Base-by-base conservation (phyloP, 164 flowering plant species). In the Taxillus chinensis region DNA sequence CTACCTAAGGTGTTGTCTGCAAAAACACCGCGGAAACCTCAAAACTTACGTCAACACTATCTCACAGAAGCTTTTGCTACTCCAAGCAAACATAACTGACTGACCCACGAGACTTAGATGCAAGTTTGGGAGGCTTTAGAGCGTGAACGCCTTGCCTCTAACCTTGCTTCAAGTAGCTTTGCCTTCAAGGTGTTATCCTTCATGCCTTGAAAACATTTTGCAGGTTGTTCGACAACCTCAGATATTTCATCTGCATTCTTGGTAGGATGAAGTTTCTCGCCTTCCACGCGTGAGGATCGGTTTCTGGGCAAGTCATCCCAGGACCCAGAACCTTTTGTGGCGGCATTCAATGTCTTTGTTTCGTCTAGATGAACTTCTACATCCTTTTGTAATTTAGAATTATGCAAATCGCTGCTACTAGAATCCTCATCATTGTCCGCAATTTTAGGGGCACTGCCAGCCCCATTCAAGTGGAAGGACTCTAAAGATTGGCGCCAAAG, bases 151-250 rank as follows among this genome's bases (percentile, higher is more conserved):
- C 72, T 82, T 27, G 78, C 78, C 62, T 85, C 90, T 62, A 82
- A 42, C 68, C 92, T 81, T 27, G 97, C 97, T 74, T 90, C 97
- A 7, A 87, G 82, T 48, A 90, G 79, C 74, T 77, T 86, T 13
- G 88, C 86, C 74, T 82, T 79, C 74, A 91, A 75, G 2, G 92
- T 78, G 60, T 78, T 76, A 58, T 79, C 85, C 80, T 77, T 85
- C 15, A 64, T 0, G 10, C 72, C 69, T 52, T 13, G 56, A 11
- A 71, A 67, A 75, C 60, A 60, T 59, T 65, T 78, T 12, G 69
- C 85, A 12, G 81, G 61, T 5, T 67, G 64, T 7, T 78, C 84
- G 41, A 27, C 27, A 27, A 27, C 27, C 27, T 27, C 27, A 2
- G 27, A 27, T 27, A 27, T 27, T 27, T 27, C 27, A 27, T 27